Conservation (phyloP, 2,329 filamentous ascomycete species). For the Paramyrothecium roridum region DNA sequence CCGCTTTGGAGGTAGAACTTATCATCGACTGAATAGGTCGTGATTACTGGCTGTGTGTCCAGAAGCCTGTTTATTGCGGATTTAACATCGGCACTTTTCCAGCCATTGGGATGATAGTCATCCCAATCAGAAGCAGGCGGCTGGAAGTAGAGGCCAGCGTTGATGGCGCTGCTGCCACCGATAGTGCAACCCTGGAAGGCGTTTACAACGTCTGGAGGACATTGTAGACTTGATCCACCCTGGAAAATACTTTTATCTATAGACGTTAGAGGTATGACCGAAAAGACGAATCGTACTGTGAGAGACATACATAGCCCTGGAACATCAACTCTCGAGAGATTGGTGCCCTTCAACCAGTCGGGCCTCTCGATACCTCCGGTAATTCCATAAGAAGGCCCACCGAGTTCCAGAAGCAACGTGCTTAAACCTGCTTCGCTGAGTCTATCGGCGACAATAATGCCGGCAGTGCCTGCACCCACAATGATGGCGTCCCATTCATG, state of each 20-base stretch:
- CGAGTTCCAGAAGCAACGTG: slow-evolving; percentile 49
- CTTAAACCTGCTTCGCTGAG: slow-evolving; percentile 49
- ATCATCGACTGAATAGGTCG: slow-evolving; percentile 39
- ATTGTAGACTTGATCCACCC: slow-evolving; percentile 34
- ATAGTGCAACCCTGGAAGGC: slow-evolving; percentile 47
- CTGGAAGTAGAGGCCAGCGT: slow-evolving; percentile 51
- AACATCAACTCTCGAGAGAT: slow-evolving; percentile 49
- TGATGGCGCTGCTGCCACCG: slow-evolving; percentile 50
- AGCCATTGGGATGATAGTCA: slow-evolving; percentile 43
- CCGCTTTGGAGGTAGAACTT: slow-evolving; percentile 44
- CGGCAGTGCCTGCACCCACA: slow-evolving; percentile 48
- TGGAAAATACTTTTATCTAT: slow-evolving; percentile 46
- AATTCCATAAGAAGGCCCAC: slow-evolving; percentile 45
- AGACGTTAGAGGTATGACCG: neutral
- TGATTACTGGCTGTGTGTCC: slow-evolving; percentile 37
- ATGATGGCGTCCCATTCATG: slow-evolving; percentile 30
- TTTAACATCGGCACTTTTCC: slow-evolving; percentile 47
- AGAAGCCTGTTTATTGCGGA: slow-evolving; percentile 42
- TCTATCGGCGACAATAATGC: slow-evolving; percentile 48
- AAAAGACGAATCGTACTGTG: neutral
- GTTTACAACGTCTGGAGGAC: slow-evolving; percentile 31
- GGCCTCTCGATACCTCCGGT: slow-evolving; percentile 45
- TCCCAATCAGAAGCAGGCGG: slow-evolving; percentile 52
- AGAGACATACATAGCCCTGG: slow-evolving; percentile 42
- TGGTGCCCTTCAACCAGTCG: slow-evolving; percentile 42